Percentiles rank a stretch among this genome's conserved stretches.
phyloP scores from a whole-genome alignment of 1,284 basidiomycete genomes.

The Rhodotorula sp. region DNA sequence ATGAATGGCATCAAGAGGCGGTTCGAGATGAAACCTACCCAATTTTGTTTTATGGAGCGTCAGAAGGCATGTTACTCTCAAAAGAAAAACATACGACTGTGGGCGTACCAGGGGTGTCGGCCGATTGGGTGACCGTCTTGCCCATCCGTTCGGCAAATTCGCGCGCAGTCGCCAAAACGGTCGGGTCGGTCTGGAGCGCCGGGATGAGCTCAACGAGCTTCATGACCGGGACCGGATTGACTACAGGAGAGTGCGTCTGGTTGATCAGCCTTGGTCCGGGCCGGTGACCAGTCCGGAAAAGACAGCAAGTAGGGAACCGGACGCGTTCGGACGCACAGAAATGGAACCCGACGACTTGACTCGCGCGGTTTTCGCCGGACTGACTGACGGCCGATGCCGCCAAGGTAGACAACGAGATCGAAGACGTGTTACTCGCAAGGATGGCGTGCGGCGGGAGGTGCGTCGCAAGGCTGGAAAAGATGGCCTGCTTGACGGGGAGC shows the following conservation, averaged over 20 bases:
- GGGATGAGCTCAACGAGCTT: slow-evolving; percentile 71
- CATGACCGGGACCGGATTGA: slow-evolving; percentile 62
- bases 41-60: neutral
- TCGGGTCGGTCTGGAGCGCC: slow-evolving; percentile 79
- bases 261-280: too few relatives aligned
- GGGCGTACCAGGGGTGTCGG: slow-evolving; percentile 69
- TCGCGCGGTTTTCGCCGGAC: slow-evolving; percentile 46
- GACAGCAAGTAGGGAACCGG: neutral
- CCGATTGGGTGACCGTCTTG: slow-evolving; percentile 85
- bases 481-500: slow-evolving; percentile 70
- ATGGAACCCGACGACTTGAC: slow-evolving; percentile 65
- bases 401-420: slow-evolving; percentile 91
- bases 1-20: slow-evolving; percentile 87
- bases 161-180: slow-evolving; percentile 72
- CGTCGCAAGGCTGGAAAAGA: slow-evolving; percentile 71
- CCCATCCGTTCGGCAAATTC: slow-evolving; percentile 84
- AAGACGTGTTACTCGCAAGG: slow-evolving; percentile 88
- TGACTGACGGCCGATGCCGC: slow-evolving; percentile 63
- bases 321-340: slow-evolving; percentile 24
- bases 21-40: slow-evolving; percentile 64
- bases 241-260: neutral
- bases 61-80: neutral
- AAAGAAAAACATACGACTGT: neutral
- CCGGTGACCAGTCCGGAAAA: neutral
- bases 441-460: slow-evolving; percentile 72